phyloP scores from a whole-genome alignment of 139 green algal species.

The Marvania coccoides region DNA sequence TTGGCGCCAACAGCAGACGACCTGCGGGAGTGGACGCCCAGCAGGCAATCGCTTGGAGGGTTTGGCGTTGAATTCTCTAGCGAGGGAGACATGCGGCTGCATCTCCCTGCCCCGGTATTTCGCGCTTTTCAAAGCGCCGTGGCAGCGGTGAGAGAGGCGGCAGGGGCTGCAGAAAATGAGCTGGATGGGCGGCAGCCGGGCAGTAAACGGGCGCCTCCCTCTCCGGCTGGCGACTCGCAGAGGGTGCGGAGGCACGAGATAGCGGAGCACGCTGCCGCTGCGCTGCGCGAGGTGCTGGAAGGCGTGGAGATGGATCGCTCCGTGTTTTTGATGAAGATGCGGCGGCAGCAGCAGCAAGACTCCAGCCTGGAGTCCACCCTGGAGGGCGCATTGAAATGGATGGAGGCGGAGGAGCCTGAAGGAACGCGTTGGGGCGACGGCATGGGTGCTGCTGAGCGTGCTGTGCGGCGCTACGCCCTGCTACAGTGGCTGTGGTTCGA shows the following conservation, averaged over 20 bases:
- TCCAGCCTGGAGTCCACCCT: too few species aligned
- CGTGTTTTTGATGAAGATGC: neutral
- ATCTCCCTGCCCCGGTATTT: neutral
- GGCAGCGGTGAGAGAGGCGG: neutral
- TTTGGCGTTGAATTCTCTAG: neutral
- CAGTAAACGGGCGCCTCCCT: neutral
- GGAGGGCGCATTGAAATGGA: neutral
- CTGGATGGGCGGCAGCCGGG: neutral
- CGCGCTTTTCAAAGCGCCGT: neutral
- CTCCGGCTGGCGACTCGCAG: too few species aligned
- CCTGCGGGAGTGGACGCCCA: neutral
- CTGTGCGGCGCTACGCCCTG: constrained; percentile 17
- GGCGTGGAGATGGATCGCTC: constrained; percentile 2
- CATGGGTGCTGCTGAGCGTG: neutral
- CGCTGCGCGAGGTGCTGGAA: constrained; percentile 8
- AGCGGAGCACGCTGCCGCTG: neutral
- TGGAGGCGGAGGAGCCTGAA: neutral
- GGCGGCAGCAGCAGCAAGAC: neutral
- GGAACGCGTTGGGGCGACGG: neutral
- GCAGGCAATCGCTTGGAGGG: neutral
- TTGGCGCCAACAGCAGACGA: constrained; percentile 3
- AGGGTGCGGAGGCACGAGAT: too few species aligned
- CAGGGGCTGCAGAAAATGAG: neutral
- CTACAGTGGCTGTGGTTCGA: constrained; percentile 66
- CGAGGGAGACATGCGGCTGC: neutral